phyloP scores from a whole-genome alignment of 352 stramenopile species.

The Phytopythium kandeliae region DNA sequence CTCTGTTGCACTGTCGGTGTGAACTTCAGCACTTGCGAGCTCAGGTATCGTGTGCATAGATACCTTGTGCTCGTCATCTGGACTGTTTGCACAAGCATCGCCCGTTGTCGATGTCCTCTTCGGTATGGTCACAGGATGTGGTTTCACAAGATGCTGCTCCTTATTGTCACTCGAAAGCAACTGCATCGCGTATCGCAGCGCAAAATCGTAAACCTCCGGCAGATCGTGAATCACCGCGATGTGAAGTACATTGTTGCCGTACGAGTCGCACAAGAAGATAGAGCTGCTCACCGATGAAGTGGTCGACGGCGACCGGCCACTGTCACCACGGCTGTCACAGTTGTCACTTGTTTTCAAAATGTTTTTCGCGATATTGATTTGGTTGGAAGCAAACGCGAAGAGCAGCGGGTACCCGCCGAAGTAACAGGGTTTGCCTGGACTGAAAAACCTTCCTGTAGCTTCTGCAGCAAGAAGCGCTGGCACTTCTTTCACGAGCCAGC shows the following conservation, averaged over 20 bases:
- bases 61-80: neutral
- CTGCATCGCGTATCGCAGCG: slow-evolving; percentile 38
- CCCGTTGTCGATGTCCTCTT: neutral
- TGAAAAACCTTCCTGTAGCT: slow-evolving; percentile 47
- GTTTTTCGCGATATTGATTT: slow-evolving; percentile 21
- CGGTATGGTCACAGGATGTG: neutral
- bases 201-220: slow-evolving; percentile 52
- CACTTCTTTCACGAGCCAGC: slow-evolving; percentile 30
- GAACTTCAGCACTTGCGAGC: neutral
- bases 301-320: slow-evolving; percentile 7
- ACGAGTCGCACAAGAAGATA: slow-evolving; percentile 47
- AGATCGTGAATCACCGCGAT: slow-evolving; percentile 54
- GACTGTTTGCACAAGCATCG: neutral
- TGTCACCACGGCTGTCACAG: slow-evolving; percentile 1
- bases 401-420: slow-evolving; percentile 51
- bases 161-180: slow-evolving; percentile 10
- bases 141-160: neutral
- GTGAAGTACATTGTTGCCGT: slow-evolving; percentile 61
- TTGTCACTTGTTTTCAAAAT: neutral
- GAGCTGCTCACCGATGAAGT: slow-evolving; percentile 10
- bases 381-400: slow-evolving; percentile 52
- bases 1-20: neutral
- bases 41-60: neutral
- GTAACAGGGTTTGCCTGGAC: slow-evolving; percentile 45
- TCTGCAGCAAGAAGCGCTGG: slow-evolving; percentile 39